A percentile compares a stretch with the other conserved stretches of the same genome.
Conservation (phyloP, 2,329 filamentous ascomycete genomes). For the Penicillium sp. region DNA sequence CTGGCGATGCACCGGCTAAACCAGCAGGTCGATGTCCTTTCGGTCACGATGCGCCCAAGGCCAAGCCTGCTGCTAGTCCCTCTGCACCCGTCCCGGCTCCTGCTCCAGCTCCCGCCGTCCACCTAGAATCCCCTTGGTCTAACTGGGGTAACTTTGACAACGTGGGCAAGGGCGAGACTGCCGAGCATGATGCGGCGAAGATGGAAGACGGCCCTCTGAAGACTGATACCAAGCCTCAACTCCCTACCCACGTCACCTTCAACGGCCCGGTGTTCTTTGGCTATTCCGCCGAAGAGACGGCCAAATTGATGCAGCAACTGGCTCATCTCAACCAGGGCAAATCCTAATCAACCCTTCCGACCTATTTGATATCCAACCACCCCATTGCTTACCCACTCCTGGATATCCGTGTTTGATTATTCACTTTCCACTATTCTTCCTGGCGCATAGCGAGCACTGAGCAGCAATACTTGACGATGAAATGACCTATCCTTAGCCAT, state of each 20-base stretch:
- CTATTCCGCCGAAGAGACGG: slow-evolving; percentile 83
- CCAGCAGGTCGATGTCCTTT: slow-evolving; percentile 45
- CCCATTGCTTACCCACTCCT: neutral
- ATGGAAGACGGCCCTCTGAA: slow-evolving; percentile 16
- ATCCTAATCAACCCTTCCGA: slow-evolving; percentile 3
- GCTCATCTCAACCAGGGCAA: slow-evolving; percentile 28
- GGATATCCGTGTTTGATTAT: neutral
- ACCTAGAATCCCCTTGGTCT: slow-evolving; percentile 15
- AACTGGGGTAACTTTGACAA: slow-evolving; percentile 26
- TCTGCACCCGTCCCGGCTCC: neutral
- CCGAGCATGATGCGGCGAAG: slow-evolving; percentile 14
- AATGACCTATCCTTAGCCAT: slow-evolving; percentile 17
- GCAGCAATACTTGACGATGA: slow-evolving; percentile 24
- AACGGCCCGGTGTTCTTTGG: slow-evolving; percentile 94
- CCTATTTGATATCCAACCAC: neutral
- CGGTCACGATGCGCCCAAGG: slow-evolving; percentile 36
- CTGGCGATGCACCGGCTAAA: slow-evolving; percentile 26
- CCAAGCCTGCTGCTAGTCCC: slow-evolving; percentile 3
- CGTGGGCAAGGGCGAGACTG: slow-evolving; percentile 10
- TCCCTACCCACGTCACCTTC: slow-evolving; percentile 76
- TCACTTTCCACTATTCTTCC: neutral
- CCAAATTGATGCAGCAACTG: slow-evolving; percentile 71
- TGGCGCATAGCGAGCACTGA: slow-evolving; percentile 17
- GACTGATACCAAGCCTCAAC: slow-evolving; percentile 17
- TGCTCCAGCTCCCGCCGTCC: neutral